These are phyloP conservation scores for Phytophthora quininea DNA, from an alignment of 352 stramenopile genomes.

Conservation along the genomic window DNA sequence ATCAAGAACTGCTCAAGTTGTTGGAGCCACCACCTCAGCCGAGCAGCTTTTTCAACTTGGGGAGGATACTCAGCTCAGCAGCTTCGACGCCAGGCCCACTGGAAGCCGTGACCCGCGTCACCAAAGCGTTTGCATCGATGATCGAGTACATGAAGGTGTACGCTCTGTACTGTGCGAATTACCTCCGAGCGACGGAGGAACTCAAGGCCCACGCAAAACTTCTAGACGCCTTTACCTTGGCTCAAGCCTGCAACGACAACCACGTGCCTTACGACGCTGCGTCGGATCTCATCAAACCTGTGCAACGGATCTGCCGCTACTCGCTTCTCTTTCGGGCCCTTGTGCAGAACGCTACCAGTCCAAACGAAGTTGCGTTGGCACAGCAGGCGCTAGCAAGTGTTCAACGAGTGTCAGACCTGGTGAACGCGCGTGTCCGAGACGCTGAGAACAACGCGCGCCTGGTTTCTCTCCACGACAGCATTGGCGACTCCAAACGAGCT, in stretches of 20 bases:
- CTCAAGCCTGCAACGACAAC: constrained; percentile 7
- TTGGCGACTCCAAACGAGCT: constrained; percentile 37
- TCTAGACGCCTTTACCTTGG: constrained; percentile 32
- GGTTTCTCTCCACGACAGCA: constrained; percentile 44
- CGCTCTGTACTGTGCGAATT: constrained; percentile 66
- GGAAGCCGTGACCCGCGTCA: constrained; percentile 33
- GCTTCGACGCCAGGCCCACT: constrained; percentile 9
- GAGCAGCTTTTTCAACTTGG: constrained; percentile 24
- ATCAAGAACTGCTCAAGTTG: constrained; percentile 30
- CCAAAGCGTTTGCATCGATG: constrained; percentile 41
- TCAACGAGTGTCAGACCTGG: constrained; percentile 55
- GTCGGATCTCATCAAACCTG: constrained; percentile 73
- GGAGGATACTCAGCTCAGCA: constrained; percentile 3
- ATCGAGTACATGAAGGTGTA: constrained; percentile 80
- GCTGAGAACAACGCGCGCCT: constrained; percentile 67
- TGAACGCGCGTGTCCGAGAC: constrained; percentile 71
- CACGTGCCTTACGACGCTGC: constrained; percentile 41
- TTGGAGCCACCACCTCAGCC: constrained; percentile 16
- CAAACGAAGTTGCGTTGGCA: constrained; percentile 38
- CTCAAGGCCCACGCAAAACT: constrained; percentile 48
- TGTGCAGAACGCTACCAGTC: constrained; percentile 36
- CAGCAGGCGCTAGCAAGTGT: constrained; percentile 48
- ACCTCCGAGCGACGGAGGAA: constrained; percentile 51
- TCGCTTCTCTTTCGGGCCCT: constrained; percentile 62
- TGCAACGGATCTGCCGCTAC: constrained; percentile 77